Base-by-base conservation (phyloP, 768 basidiomycete species). In the Gyrodon lividus region DNA sequence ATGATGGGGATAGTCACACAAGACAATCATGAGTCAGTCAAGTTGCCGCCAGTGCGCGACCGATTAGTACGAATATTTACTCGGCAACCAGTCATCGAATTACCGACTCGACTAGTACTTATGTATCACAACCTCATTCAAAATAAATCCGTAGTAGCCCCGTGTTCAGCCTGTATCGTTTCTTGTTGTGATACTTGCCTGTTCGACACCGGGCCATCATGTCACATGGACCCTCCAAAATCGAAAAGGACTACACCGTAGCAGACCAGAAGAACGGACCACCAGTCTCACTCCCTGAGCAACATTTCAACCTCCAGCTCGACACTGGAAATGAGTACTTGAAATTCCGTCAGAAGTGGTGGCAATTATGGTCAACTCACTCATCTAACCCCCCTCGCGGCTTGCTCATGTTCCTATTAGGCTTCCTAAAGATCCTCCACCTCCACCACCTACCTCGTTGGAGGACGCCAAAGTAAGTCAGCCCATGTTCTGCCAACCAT, bases 381-480 rank as follows among this genome's bases (percentile, higher is more conserved):
- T 16, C 26, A 45, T 9, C 33, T 48, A 9, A 35, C 16, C n/a
- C 17, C 20, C 14, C 13, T 34, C 23, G 13, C 14, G 2, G 16
- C 24, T 31, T 6, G 23, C 10, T 17, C 20, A 30, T 34, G 28
- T 28, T 28, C 7, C 28, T 22, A 30, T 38, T 31, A 83, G 84
- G 85, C 70, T 81, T 51, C 86, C 86, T 2, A 74, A 74, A 41
- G 71, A 81, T 39, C 77, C 76, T 2, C 87, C 84, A 0, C 77
- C 81, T 0, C 80, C 80, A 4, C 74, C 86, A 1, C 81, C 77
- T 10, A 59, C 64, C 7, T 77, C 77, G 2, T 67, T 89, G 14
- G 76, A 77, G n/a, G 79, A 82, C 54, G 86, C 83, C 0, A 60
- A 70, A 9, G 77, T 80, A 64, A 9, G 67, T 50, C 8, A 13